phyloP scores from a whole-genome alignment of 2,329 filamentous ascomycete species.

The Tolypocladium cylindrosporum region DNA sequence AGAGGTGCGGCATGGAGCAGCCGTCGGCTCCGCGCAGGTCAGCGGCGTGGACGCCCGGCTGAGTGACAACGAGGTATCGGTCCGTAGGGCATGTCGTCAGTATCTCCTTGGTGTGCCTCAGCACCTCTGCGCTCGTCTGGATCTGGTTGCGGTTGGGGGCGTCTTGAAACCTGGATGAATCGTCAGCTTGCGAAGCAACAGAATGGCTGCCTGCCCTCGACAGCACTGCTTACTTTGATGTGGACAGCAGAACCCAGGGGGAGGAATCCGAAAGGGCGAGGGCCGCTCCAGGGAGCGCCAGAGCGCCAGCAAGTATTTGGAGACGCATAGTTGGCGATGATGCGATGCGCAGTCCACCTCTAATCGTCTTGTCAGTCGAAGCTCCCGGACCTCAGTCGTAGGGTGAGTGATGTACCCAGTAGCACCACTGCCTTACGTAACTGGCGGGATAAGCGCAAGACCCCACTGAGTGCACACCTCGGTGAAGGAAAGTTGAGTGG shows the following conservation, averaged over 20 bases:
- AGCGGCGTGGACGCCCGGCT: slow-evolving; percentile 60
- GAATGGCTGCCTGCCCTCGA: slow-evolving; percentile 2
- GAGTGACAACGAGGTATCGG: slow-evolving; percentile 67
- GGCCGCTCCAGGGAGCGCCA: slow-evolving; percentile 47
- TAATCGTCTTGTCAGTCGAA: slow-evolving; percentile 11
- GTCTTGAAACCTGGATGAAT: slow-evolving; percentile 20
- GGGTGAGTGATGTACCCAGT: slow-evolving; percentile 8
- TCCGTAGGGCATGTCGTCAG: slow-evolving; percentile 62
- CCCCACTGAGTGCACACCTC: slow-evolving; percentile 4
- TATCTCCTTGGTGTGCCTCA: slow-evolving; percentile 33
- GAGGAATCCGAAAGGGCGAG: slow-evolving; percentile 78
- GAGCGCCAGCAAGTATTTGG: slow-evolving; percentile 37
- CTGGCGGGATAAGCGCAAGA: slow-evolving; percentile 7
- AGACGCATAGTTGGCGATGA: slow-evolving; percentile 38
- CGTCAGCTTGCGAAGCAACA: slow-evolving; percentile 4
- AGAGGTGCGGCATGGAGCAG: slow-evolving; percentile 45
- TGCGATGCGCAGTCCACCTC: neutral
- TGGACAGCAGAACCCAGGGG: slow-evolving; percentile 83
- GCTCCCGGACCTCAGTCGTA: slow-evolving; percentile 8
- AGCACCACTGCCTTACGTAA: slow-evolving; percentile 17
- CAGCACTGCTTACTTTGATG: slow-evolving; percentile 54
- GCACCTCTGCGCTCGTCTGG: slow-evolving; percentile 36
- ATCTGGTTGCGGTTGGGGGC: slow-evolving; percentile 29
- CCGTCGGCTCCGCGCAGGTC: slow-evolving; percentile 49
- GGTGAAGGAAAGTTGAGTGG: neutral